Base-by-base conservation (phyloP, 371 early-diverging fungal genomes). In the Mucor velutinosus region DNA sequence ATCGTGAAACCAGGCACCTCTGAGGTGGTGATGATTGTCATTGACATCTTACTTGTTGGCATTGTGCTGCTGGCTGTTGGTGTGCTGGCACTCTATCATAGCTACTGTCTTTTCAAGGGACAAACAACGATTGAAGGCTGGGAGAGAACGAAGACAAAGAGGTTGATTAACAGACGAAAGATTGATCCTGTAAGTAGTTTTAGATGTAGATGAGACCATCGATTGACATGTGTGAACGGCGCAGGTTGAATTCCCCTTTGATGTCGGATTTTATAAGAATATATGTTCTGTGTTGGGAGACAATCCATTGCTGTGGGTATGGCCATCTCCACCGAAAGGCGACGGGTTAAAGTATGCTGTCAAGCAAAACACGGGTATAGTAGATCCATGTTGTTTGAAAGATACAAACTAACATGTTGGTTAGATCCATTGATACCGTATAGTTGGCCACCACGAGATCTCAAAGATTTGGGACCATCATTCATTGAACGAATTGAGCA, bases 71-170 rank as follows among this genome's bases (percentile, higher is more conserved):
- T 92, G 65, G 83, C 87, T 21, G 94, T 95, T 27, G 94, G 93
- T n/a, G 73, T 89, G 4, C 84, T 98, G 58, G 80, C 87, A 30
- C 68, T 88, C 47, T 97, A 89, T 77, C 97, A 97, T 60, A 65
- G 89, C 32, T 92, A 90, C 67, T 90, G 94, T 69, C 69, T 93
- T 35, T 69, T 77, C 7, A 81, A 72, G 62, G 97, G 97, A 80
- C 93, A 94, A 21, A 97, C 99, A 4, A 96, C 96, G 7, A 95
- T 98, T 71, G 99, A 99, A 65, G 78, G 72, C 37, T 84, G 78
- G 75, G 86, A 86, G 64, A 94, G 89, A 77, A 67, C 67, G 10
- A 70, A 67, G 29, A 67, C 71, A 25, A 74, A 19, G 30, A 56
- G 59, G 14, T 25, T 74, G 19, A 61, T 74, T 19, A 62, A 21